Percentiles rank a stretch among this genome's conserved stretches.
Evolutionary conservation across 495 filamentous ascomycete species (phyloP).

Genomic region (Hyaloscypha variabilis): DNA sequence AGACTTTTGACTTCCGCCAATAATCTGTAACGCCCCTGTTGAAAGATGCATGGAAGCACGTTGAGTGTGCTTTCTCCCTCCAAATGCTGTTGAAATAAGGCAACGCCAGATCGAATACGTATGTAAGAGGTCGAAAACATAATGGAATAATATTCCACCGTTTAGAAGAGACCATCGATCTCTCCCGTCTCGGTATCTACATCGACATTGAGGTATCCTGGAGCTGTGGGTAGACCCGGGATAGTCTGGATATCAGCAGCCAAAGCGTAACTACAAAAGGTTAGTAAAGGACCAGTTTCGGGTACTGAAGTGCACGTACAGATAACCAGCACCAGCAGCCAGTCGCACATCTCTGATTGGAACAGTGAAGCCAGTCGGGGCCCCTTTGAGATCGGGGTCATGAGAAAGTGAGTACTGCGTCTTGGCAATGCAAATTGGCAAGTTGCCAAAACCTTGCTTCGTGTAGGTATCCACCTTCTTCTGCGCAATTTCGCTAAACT

Average conservation of each 20-base stretch:
- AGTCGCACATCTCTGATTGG: conserved; percentile 93
- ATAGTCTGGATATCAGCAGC: conserved; percentile 99
- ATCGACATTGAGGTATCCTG: conserved; percentile 95
- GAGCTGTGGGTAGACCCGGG: conserved; percentile 91
- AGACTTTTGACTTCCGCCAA: conserved; percentile 13
- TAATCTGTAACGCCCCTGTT: conserved; percentile 28
- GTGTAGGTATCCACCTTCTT: conserved; percentile 96
- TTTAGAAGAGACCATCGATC: conserved; percentile 89
- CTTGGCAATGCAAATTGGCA: conserved; percentile 97
- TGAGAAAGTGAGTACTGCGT: conserved; percentile 97
- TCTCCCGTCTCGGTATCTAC: conserved; percentile 92
- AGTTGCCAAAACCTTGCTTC: conserved; percentile 85
- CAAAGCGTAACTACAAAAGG: conserved; percentile 71
- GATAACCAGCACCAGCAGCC: conserved; percentile 86
- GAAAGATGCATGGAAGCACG: conserved; percentile 27
- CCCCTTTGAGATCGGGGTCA: conserved; percentile 91
- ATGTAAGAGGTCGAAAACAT: neutral
- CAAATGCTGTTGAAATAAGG: conserved; percentile 26
- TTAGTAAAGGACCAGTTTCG: conserved; percentile 16
- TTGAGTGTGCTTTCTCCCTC: conserved; percentile 28
- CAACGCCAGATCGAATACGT: neutral
- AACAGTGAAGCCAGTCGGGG: conserved; percentile 94
- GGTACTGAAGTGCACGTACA: conserved; percentile 55
- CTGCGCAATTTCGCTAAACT: conserved; percentile 92
- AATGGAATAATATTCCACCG: neutral